Percentiles rank a stretch among this genome's conserved stretches.
Conservation (phyloP, 306 rosid species). For the Vigna unguiculata region DNA sequence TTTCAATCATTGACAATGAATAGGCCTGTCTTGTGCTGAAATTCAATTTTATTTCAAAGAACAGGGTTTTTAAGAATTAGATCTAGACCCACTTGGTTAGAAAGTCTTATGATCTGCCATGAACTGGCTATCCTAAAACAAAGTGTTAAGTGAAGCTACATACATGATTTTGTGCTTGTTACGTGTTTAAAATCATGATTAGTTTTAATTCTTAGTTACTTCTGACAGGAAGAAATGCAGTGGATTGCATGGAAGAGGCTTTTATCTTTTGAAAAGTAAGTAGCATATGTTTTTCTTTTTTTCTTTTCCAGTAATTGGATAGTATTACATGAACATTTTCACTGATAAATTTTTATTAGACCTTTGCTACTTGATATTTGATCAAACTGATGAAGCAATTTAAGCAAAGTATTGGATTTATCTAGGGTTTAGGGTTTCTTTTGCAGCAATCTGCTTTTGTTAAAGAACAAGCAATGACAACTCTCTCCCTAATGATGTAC, state of each 20-base stretch:
- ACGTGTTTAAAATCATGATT: slow-evolving; percentile 15
- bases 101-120: not conserved
- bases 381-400: not conserved
- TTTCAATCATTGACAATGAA: not conserved
- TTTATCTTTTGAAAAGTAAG: slow-evolving; percentile 92
- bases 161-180: not conserved
- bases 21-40: not conserved
- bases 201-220: slow-evolving; percentile 19
- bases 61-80: not conserved
- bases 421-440: not conserved
- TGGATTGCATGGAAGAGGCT: slow-evolving; percentile 90
- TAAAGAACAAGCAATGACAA: not conserved
- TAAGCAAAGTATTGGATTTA: not conserved
- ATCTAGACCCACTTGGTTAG: slow-evolving; percentile 20
- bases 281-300: slow-evolving; percentile 6
- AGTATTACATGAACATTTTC: not conserved
- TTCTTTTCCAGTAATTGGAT: slow-evolving; percentile 10
- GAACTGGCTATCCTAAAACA: slow-evolving; percentile 12
- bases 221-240: slow-evolving; percentile 90
- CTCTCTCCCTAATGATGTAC: too few relatives aligned
- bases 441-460: slow-evolving; percentile 2
- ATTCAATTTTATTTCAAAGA: slow-evolving; percentile 8
- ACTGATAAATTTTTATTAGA: slow-evolving; percentile 1
- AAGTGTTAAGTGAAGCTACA: not conserved
- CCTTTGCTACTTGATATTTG: slow-evolving; percentile 25